Percentiles rank a stretch among this genome's conserved stretches.
Conservation (phyloP, 768 basidiomycete species). For the Podaxis pistillaris region DNA sequence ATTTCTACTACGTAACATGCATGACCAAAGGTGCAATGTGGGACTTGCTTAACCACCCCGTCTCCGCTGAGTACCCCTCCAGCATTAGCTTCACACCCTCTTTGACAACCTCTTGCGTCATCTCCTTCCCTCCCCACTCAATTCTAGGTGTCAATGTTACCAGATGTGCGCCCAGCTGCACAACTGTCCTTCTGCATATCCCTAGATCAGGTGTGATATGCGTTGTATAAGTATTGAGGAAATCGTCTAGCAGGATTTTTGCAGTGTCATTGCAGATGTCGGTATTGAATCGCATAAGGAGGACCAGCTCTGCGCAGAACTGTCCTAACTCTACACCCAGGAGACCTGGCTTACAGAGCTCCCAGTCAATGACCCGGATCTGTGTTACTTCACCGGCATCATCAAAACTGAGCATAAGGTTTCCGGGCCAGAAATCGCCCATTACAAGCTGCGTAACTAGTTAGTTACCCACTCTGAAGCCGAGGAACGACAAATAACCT, state of each 20-base stretch:
- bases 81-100: slow-evolving; percentile 49
- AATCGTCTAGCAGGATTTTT: slow-evolving; percentile 36
- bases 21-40: slow-evolving; percentile 22
- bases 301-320: slow-evolving; percentile 58
- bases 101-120: slow-evolving; percentile 45
- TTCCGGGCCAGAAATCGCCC: slow-evolving; percentile 79
- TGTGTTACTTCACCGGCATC: slow-evolving; percentile 33
- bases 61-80: slow-evolving; percentile 27
- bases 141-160: slow-evolving; percentile 48
- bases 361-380: slow-evolving; percentile 64
- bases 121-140: slow-evolving; percentile 48
- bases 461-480: neutral
- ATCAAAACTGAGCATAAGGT: slow-evolving; percentile 47
- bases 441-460: slow-evolving; percentile 39
- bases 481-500: slow-evolving; percentile 12
- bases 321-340: slow-evolving; percentile 62
- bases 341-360: slow-evolving; percentile 55
- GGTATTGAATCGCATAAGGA: slow-evolving; percentile 46
- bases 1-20: neutral
- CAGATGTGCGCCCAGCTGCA: slow-evolving; percentile 57
- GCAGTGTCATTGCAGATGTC: slow-evolving; percentile 33
- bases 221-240: slow-evolving; percentile 44
- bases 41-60: slow-evolving; percentile 22
- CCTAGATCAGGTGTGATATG: slow-evolving; percentile 24
- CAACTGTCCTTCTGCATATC: slow-evolving; percentile 33